A percentile compares a stretch with the other conserved stretches of the same genome.
These are phyloP conservation scores for Carex littledalei DNA, from an alignment of 176 grass and related monocot species.

Conservation along the genomic window DNA sequence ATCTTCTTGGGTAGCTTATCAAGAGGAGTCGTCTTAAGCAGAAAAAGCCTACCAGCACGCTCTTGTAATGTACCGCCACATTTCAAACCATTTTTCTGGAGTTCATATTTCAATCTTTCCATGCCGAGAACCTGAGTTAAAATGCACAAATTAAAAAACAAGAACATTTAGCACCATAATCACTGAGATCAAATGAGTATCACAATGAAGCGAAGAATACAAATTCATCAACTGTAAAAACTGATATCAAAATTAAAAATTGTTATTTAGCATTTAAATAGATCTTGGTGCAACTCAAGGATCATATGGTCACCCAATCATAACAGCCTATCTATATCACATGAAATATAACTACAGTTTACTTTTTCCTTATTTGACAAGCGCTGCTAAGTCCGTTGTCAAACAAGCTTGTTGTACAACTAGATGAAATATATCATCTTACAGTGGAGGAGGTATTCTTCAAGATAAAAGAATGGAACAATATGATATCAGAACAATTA, in stretches of 20 bases:
- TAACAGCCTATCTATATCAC: neutral
- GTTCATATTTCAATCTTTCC: slow-evolving; percentile 82
- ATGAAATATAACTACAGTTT: neutral
- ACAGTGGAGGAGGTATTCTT: no score
- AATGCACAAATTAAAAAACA: neutral
- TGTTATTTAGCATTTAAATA: neutral
- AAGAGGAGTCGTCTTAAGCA: slow-evolving; percentile 79
- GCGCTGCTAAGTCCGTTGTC: neutral
- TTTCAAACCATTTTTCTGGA: slow-evolving; percentile 61
- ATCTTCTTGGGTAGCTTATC: slow-evolving; percentile 95
- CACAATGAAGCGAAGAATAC: neutral
- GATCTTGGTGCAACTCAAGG: neutral
- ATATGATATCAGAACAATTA: neutral
- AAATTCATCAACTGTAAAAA: neutral
- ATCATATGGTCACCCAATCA: neutral
- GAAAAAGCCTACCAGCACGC: slow-evolving; percentile 79
- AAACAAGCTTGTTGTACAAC: neutral
- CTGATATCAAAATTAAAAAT: neutral
- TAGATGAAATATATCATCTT: no score
- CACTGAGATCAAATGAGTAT: neutral
- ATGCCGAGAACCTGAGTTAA: slow-evolving; percentile 50
- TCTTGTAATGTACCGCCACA: slow-evolving; percentile 86
- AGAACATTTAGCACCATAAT: neutral
- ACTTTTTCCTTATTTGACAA: neutral
- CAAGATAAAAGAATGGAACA: no score